A percentile compares a stretch with the other conserved stretches of the same genome.
These are phyloP conservation scores for Plasmodium ovale DNA, from an alignment of 169 alveolate genomes.

Conservation along the genomic window DNA sequence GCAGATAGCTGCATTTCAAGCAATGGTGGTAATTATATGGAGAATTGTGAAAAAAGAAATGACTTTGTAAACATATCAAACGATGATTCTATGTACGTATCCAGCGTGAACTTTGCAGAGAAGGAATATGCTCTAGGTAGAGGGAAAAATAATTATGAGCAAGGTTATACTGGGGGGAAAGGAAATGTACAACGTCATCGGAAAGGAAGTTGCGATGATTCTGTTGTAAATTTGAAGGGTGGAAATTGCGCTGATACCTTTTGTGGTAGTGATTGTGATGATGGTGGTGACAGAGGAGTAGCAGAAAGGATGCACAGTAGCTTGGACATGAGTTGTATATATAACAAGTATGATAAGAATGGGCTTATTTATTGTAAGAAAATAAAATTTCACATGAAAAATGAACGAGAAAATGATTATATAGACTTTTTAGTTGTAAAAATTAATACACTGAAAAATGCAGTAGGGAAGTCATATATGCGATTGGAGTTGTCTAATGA, in stretches of 20 bases:
- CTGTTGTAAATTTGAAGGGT: background rate
- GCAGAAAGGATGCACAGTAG: background rate
- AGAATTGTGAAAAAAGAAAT: background rate
- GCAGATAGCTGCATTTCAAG: background rate
- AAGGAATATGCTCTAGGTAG: background rate
- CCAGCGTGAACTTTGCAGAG: background rate
- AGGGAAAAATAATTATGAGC: background rate
- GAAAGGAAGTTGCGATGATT: background rate
- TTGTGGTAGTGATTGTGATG: background rate
- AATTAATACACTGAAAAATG: slow-evolving; percentile 39
- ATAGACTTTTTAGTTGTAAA: slow-evolving; percentile 16
- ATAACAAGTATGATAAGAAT: slow-evolving; percentile 58
- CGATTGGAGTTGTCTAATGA: slow-evolving; percentile 61
- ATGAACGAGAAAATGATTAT: slow-evolving; percentile 28
- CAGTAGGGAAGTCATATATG: slow-evolving; percentile 50
- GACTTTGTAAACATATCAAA: background rate
- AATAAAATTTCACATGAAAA: slow-evolving; percentile 34
- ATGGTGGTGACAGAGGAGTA: too few species aligned
- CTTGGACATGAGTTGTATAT: slow-evolving; percentile 64
- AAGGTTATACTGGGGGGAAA: background rate
- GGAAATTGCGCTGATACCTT: background rate
- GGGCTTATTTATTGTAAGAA: slow-evolving; percentile 53
- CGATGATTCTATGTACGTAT: background rate
- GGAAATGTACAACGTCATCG: background rate
- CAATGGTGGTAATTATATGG: background rate